These are phyloP conservation scores for Alternaria triticimaculans DNA, from an alignment of 2,329 filamentous ascomycete genomes.

Conservation along the genomic window DNA sequence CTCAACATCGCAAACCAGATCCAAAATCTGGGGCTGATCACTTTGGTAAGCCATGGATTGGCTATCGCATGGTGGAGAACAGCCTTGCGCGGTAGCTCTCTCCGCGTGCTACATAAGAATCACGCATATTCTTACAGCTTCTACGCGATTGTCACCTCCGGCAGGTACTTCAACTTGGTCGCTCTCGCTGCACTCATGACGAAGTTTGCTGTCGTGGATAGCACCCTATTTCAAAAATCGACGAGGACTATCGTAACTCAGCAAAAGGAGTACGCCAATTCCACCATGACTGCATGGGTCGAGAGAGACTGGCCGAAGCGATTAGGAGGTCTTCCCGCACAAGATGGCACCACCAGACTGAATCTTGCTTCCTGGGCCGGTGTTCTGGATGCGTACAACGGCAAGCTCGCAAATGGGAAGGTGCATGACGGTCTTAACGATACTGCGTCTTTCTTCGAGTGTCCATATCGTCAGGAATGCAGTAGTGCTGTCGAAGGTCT, in stretches of 20 bases:
- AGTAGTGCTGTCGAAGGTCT: constrained; percentile 20
- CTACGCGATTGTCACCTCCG: constrained; percentile 29
- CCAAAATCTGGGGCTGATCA: constrained; percentile 31
- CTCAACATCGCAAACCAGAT: constrained; percentile 36
- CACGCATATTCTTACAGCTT: constrained; percentile 36
- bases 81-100: constrained; percentile 27
- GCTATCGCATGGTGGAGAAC: constrained; percentile 38
- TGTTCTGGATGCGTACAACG: constrained; percentile 28
- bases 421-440: constrained; percentile 22
- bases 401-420: constrained; percentile 33
- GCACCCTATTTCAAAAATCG: constrained; percentile 32
- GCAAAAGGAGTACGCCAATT: constrained; percentile 26
- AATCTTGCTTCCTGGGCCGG: constrained; percentile 15
- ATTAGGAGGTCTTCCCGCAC: too few relatives aligned
- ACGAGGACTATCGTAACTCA: background rate
- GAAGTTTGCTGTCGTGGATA: constrained; percentile 34
- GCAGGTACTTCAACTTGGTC: constrained; percentile 30
- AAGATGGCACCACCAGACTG: too few relatives aligned
- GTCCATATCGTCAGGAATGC: constrained; percentile 30
- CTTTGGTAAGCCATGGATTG: constrained; percentile 29
- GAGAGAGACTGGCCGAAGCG: constrained; percentile 19
- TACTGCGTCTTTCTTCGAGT: constrained; percentile 27
- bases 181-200: constrained; percentile 35
- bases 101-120: constrained; percentile 26
- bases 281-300: constrained; percentile 26